phyloP scores from a whole-genome alignment of 305 asterid species.

The Withania somnifera region DNA sequence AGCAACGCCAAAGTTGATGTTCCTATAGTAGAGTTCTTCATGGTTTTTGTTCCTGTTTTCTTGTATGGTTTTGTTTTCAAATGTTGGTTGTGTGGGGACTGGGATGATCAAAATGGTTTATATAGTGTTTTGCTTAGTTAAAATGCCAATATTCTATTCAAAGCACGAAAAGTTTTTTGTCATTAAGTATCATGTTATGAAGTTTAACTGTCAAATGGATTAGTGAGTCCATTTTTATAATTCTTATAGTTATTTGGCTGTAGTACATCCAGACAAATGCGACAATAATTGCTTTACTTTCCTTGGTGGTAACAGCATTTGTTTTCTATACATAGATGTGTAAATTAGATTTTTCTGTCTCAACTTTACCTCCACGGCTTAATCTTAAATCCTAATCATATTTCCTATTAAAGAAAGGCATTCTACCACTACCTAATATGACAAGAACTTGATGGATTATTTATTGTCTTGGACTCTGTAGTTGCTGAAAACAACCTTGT shows the following conservation, averaged over 20 bases:
- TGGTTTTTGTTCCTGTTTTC: neutral
- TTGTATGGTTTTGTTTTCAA: neutral
- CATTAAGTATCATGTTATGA: neutral
- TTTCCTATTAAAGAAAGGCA: neutral
- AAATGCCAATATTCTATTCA: neutral
- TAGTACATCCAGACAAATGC: neutral
- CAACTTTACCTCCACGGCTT: neutral
- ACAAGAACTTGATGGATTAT: neutral
- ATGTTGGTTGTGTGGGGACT: neutral
- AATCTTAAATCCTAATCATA: neutral
- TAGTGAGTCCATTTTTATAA: neutral
- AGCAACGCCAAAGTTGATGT: neutral
- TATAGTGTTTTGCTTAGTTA: neutral
- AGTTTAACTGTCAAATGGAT: neutral
- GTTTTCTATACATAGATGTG: neutral
- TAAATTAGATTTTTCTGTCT: neutral
- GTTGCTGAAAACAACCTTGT: neutral
- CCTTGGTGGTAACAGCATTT: neutral
- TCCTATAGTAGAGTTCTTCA: conserved; percentile 2
- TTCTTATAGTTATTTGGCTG: neutral
- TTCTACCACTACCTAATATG: neutral
- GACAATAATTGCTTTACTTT: neutral
- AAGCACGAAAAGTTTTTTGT: neutral
- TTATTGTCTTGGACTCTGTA: neutral
- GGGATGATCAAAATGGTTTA: neutral